Evolutionary conservation across 495 filamentous ascomycete species (phyloP).

Genomic region (Immersiella caudata): DNA sequence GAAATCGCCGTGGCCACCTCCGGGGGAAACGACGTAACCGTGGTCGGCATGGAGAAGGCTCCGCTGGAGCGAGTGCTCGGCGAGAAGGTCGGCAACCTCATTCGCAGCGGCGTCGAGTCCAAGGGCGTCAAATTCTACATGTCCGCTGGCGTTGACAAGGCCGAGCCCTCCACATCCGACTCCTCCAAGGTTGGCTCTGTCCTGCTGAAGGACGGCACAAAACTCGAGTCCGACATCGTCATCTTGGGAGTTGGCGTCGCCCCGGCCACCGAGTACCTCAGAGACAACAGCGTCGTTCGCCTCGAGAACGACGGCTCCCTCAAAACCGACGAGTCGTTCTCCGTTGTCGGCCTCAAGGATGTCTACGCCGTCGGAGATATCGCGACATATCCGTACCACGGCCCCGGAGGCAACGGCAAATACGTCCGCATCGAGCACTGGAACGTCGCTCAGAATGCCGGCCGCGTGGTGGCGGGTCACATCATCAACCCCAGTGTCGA

Average conservation of each 20-base stretch:
- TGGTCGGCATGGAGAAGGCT: slow-evolving; percentile 88
- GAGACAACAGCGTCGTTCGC: slow-evolving; percentile 63
- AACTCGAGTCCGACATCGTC: slow-evolving; percentile 83
- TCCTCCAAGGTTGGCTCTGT: slow-evolving; percentile 75
- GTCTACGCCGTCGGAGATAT: slow-evolving; percentile 97
- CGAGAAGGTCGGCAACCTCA: slow-evolving; percentile 74
- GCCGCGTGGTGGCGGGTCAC: slow-evolving; percentile 71
- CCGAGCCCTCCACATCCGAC: slow-evolving; percentile 65
- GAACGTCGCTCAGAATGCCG: slow-evolving; percentile 95
- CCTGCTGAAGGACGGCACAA: slow-evolving; percentile 81
- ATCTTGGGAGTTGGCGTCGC: slow-evolving; percentile 87
- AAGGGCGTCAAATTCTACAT: slow-evolving; percentile 88
- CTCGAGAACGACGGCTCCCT: slow-evolving; percentile 83
- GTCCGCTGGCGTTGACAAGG: slow-evolving; percentile 77
- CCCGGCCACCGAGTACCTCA: slow-evolving; percentile 85
- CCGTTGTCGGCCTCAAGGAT: slow-evolving; percentile 69
- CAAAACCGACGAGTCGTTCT: slow-evolving; percentile 74
- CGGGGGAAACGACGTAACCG: slow-evolving; percentile 77
- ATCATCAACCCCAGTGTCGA: slow-evolving; percentile 65
- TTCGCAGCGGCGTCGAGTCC: slow-evolving; percentile 75
- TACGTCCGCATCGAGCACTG: slow-evolving; percentile 87
- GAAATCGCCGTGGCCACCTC: slow-evolving; percentile 81
- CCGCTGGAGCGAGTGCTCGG: slow-evolving; percentile 91
- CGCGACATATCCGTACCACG: slow-evolving; percentile 91
- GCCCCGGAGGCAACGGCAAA: slow-evolving; percentile 75